These are phyloP conservation scores for Ogataea philodendri DNA, from an alignment of 805 yeast species.

Conservation along the genomic window DNA sequence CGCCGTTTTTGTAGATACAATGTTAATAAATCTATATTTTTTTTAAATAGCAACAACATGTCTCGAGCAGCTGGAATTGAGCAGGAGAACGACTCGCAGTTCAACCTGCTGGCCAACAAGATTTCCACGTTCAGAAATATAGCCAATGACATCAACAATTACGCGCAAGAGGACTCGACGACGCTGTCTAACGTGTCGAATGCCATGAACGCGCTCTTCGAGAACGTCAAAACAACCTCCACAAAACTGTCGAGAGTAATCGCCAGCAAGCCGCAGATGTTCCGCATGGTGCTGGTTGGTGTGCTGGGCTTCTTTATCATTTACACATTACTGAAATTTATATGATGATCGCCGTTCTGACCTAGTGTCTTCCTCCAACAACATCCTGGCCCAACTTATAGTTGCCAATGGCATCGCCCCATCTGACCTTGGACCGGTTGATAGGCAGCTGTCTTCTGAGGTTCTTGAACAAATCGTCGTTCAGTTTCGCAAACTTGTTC, in stretches of 20 bases:
- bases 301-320: conserved; percentile 53
- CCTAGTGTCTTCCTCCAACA: conserved; percentile 40
- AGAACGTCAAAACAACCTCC: conserved; percentile 51
- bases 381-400: conserved; percentile 85
- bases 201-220: conserved; percentile 48
- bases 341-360: conserved; percentile 21
- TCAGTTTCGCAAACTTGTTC: conserved; percentile 63
- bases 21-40: neutral
- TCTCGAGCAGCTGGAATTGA: conserved; percentile 33
- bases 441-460: conserved; percentile 90
- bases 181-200: conserved; percentile 43
- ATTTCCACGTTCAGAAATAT: conserved; percentile 61
- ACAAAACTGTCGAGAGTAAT: conserved; percentile 53
- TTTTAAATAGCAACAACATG: conserved; percentile 18
- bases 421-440: conserved; percentile 84
- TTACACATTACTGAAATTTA: conserved; percentile 52
- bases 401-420: conserved; percentile 93
- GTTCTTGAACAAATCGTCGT: conserved; percentile 77
- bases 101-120: conserved; percentile 63
- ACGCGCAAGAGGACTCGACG: conserved; percentile 54
- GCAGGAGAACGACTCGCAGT: conserved; percentile 57
- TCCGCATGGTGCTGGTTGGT: conserved; percentile 59
- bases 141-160: conserved; percentile 64
- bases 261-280: conserved; percentile 55
- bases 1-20: too few relatives aligned